These are phyloP conservation scores for Mycena filopes DNA, from an alignment of 768 basidiomycete genomes.

Conservation along the genomic window DNA sequence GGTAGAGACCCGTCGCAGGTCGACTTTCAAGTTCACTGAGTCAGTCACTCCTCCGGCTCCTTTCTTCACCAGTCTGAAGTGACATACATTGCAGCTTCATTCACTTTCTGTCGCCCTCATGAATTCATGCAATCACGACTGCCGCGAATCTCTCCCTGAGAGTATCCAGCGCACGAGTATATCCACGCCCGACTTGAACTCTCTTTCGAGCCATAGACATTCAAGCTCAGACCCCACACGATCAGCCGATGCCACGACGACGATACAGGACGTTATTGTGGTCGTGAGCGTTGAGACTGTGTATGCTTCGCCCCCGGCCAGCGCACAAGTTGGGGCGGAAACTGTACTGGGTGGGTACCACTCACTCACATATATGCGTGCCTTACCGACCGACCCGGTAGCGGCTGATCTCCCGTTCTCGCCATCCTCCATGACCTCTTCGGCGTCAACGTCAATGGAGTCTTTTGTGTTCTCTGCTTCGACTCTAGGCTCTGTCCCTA, in stretches of 20 bases:
- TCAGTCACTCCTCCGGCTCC: not conserved
- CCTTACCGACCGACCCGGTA: not conserved
- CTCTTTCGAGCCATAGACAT: not conserved
- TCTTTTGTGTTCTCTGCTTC: not conserved
- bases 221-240: not conserved
- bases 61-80: not conserved
- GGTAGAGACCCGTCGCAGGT: conserved; percentile 28
- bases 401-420: not conserved
- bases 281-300: not conserved
- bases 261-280: conserved; percentile 9
- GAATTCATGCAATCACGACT: not conserved
- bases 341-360: not conserved
- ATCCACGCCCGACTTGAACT: not conserved
- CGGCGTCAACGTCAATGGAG: not conserved
- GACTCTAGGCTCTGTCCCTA: not conserved
- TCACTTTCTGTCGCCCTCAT: not conserved
- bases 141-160: not conserved
- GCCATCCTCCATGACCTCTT: not conserved
- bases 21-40: conserved; percentile 15
- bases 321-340: not conserved
- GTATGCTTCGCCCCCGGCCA: not conserved
- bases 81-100: not conserved
- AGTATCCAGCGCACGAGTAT: conserved; percentile 8
- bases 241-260: not conserved
- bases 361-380: not conserved